Evolutionary conservation across 2,329 filamentous ascomycete genomes (phyloP).

Genomic region (Penicillium sp.): DNA sequence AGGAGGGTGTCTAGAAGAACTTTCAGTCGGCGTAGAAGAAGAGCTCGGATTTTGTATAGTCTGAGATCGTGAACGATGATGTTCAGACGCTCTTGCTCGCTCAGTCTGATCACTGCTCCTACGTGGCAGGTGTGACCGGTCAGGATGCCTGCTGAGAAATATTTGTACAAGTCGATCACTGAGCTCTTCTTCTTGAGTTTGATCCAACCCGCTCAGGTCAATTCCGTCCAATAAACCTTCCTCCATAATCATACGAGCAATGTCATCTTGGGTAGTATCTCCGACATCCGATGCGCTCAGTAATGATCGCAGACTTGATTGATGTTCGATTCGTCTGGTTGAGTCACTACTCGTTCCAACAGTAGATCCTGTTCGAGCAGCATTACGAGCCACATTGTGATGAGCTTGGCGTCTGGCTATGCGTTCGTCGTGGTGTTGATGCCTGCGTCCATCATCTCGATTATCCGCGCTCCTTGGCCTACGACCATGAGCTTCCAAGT

Average conservation of each 20-base stretch:
- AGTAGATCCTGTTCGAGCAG: slow-evolving; percentile 18
- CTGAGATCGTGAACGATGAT: slow-evolving; percentile 27
- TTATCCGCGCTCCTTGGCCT: slow-evolving; percentile 37
- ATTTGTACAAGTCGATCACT: slow-evolving; percentile 87
- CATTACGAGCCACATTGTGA: slow-evolving; percentile 19
- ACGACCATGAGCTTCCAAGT: slow-evolving; percentile 19
- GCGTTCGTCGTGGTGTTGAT: slow-evolving; percentile 29
- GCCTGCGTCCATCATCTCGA: slow-evolving; percentile 34
- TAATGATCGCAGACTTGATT: slow-evolving; percentile 80
- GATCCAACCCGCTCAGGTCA: slow-evolving; percentile 81
- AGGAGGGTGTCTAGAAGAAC: slow-evolving; percentile 23
- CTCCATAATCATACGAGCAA: slow-evolving; percentile 81
- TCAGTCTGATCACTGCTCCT: slow-evolving; percentile 34
- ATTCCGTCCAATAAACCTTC: slow-evolving; percentile 84
- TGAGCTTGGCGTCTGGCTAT: slow-evolving; percentile 25
- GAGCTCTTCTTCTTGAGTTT: slow-evolving; percentile 80
- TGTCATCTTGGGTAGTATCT: slow-evolving; percentile 72
- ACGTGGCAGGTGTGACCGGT: slow-evolving; percentile 34
- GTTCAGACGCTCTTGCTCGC: slow-evolving; percentile 22
- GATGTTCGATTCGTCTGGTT: slow-evolving; percentile 71
- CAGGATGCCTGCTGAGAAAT: slow-evolving; percentile 67
- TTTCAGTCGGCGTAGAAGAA: slow-evolving; percentile 16
- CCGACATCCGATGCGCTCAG: slow-evolving; percentile 76
- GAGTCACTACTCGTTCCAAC: slow-evolving; percentile 29
- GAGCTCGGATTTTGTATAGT: slow-evolving; percentile 25